These are phyloP conservation scores for Elongisporangium senticosum DNA, from an alignment of 352 stramenopile genomes.

Conservation along the genomic window DNA sequence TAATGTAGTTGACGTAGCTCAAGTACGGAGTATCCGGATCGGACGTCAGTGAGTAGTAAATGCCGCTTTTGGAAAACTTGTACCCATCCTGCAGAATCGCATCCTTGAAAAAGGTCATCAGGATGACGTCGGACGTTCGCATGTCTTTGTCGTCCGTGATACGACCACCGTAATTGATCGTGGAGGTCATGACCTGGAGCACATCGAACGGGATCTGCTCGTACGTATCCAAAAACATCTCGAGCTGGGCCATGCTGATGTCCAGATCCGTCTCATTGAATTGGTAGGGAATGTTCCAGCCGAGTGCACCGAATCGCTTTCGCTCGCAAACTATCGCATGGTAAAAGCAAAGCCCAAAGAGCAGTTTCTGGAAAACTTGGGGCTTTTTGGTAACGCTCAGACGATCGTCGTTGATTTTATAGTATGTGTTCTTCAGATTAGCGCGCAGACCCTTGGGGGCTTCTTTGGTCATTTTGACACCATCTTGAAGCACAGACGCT, in stretches of 20 bases:
- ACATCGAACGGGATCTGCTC: constrained; percentile 84
- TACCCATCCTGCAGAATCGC: constrained; percentile 74
- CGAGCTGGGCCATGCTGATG: constrained; percentile 79
- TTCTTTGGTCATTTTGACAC: constrained; percentile 97
- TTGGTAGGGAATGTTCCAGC: constrained; percentile 97
- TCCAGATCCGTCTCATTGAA: constrained; percentile 97
- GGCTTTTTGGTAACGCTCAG: constrained; percentile 86
- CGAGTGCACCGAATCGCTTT: constrained; percentile 92
- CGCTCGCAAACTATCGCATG: constrained; percentile 92
- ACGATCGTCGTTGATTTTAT: constrained; percentile 89
- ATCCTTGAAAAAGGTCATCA: constrained; percentile 86
- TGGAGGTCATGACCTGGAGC: constrained; percentile 90
- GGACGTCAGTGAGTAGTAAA: constrained; percentile 83
- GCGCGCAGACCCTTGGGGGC: constrained; percentile 90
- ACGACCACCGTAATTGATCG: constrained; percentile 93
- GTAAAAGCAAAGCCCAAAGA: constrained; percentile 92
- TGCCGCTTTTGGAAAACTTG: constrained; percentile 72
- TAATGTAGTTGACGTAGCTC: constrained; percentile 93
- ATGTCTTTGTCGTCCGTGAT: constrained; percentile 95
- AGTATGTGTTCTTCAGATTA: constrained; percentile 93
- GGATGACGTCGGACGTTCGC: constrained; percentile 86
- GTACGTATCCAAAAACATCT: constrained; percentile 88
- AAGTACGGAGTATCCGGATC: constrained; percentile 62
- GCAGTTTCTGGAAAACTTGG: constrained; percentile 88
- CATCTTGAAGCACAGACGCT: constrained; percentile 91